A percentile compares a stretch with the other conserved stretches of the same genome.
Conservation (phyloP, 2,329 filamentous ascomycete genomes). For the Ramularia endophylla region DNA sequence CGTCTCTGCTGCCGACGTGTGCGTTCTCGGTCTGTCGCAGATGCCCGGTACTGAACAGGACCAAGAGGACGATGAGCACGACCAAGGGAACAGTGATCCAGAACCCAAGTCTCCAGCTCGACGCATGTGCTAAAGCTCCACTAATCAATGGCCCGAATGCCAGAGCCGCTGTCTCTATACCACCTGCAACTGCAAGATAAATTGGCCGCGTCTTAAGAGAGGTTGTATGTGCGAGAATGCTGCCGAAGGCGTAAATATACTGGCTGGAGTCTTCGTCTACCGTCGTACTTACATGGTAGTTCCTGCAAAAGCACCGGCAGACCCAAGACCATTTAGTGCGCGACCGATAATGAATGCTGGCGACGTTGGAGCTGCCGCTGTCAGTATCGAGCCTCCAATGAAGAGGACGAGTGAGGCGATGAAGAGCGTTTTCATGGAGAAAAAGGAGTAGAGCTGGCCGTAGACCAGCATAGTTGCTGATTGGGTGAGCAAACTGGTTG, state of each 20-base stretch:
- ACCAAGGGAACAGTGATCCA: constrained; percentile 46
- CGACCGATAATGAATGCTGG: constrained; percentile 48
- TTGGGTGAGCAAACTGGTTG: constrained; percentile 3
- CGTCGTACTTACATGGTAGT: constrained; percentile 24
- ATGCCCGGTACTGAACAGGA: constrained; percentile 6
- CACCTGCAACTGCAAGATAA: constrained; percentile 6
- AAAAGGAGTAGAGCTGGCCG: constrained; percentile 35
- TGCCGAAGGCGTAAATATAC: constrained; percentile 9
- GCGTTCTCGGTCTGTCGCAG: constrained; percentile 2
- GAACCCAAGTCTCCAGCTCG: constrained; percentile 45
- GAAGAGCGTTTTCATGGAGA: constrained; percentile 31
- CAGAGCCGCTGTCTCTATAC: constrained; percentile 27
- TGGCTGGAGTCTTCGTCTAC: constrained; percentile 6
- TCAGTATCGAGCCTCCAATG: constrained; percentile 45
- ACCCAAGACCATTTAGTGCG: constrained; percentile 47
- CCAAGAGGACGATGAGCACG: constrained; percentile 21
- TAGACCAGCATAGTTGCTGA: constrained; percentile 9
- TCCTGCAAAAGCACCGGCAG: constrained; percentile 45
- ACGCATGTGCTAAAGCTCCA: constrained; percentile 24
- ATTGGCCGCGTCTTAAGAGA: constrained; percentile 35
- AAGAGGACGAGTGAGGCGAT: constrained; percentile 36
- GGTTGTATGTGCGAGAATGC: constrained; percentile 19
- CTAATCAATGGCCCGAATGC: constrained; percentile 37
- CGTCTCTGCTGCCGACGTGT: constrained; percentile 3
- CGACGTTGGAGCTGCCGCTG: constrained; percentile 43